Conservation (phyloP, 495 filamentous ascomycete species). For the Podospora conica region DNA sequence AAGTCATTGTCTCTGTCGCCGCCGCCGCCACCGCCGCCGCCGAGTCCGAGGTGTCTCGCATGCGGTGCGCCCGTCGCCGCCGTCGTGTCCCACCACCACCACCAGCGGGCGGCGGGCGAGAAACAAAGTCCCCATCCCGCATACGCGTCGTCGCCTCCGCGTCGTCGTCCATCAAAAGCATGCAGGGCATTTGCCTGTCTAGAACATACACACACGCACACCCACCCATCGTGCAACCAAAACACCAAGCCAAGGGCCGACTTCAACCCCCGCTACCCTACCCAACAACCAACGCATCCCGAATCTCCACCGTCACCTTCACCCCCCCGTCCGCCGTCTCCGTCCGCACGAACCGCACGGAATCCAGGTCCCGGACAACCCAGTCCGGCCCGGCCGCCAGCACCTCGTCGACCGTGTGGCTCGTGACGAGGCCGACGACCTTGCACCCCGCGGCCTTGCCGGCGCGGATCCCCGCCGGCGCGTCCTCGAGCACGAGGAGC, state of each 20-base stretch:
- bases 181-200: neutral
- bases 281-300: slow-evolving; percentile 28
- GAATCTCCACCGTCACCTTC: slow-evolving; percentile 49
- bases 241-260: too few species aligned
- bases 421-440: slow-evolving; percentile 82
- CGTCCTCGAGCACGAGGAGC: slow-evolving; percentile 84
- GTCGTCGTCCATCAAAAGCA: neutral
- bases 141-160: neutral
- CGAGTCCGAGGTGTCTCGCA: neutral
- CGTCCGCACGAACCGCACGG: slow-evolving; percentile 51
- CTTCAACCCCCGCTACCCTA: neutral
- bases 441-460: slow-evolving; percentile 87
- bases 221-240: neutral
- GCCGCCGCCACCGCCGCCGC: neutral
- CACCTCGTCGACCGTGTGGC: slow-evolving; percentile 68
- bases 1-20: neutral
- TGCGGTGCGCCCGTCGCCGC: neutral
- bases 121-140: neutral
- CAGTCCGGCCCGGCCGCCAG: slow-evolving; percentile 73
- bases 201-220: neutral
- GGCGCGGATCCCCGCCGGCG: slow-evolving; percentile 81
- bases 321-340: slow-evolving; percentile 33
- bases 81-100: neutral
- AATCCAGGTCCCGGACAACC: slow-evolving; percentile 74
- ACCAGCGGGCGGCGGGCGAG: neutral